Evolutionary conservation across 257 asterid species (phyloP).

Genomic region (Agastache rugosa): DNA sequence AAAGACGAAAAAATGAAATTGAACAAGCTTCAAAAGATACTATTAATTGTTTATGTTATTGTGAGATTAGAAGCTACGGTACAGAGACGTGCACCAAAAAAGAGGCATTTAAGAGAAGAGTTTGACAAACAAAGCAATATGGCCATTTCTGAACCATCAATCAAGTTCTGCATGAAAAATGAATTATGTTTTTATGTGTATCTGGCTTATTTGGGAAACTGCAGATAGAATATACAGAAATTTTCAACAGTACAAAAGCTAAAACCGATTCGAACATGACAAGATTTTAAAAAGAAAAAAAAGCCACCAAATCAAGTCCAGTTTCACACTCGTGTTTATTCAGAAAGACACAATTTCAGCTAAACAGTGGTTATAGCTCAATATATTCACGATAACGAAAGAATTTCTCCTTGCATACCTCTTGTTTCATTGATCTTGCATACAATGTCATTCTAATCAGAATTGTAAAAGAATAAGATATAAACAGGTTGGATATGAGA

Average conservation of each 20-base stretch:
- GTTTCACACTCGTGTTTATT: background rate
- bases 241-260: background rate
- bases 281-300: background rate
- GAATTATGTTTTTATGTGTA: background rate
- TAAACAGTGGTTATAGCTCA: background rate
- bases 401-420: background rate
- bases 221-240: background rate
- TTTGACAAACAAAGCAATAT: background rate
- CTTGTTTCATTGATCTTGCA: background rate
- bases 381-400: background rate
- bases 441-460: constrained; percentile 7
- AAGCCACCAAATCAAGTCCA: background rate
- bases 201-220: background rate
- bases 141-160: background rate
- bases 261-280: background rate
- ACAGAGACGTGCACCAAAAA: background rate
- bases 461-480: constrained; percentile 26
- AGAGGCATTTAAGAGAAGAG: background rate
- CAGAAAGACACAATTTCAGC: background rate
- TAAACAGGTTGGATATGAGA: constrained; percentile 14
- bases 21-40: background rate
- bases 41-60: background rate
- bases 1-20: background rate
- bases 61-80: background rate
- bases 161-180: background rate